Base-by-base conservation (phyloP, 140 eudicot species). In the Ambrosia hybrid region DNA sequence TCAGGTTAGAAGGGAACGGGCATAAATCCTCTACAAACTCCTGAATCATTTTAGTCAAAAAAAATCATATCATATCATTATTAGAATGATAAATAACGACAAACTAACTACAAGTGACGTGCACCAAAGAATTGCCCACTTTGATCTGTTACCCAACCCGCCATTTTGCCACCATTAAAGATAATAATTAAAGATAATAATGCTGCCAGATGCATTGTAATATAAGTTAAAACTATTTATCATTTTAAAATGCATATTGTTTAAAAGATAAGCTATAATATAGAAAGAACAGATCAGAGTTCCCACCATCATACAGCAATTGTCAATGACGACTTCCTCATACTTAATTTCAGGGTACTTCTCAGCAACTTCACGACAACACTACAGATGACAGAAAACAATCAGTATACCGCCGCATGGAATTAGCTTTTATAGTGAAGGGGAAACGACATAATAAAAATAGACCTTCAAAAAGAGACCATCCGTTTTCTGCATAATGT, bases 301-400 rank as follows among this genome's bases (percentile, higher is more conserved):
- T 36, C 76, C 26, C 83, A 93, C 98, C 98, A 93, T 93, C 98
- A 93, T 93, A 73, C 97, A 90, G 78, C 97, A 87, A 67, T 93
- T 93, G 88, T 93, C 98, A 67, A 93, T 93, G 37, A 93, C 89
- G 45, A 93, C 98, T 86, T 93, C 98, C 82, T 93, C 98, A 57
- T 93, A 93, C 82, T 51, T 77, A 6, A 93, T 90, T 65, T 93
- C 97, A 57, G 98, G 98, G 77, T 90, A 90, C 81, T 90, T 93
- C 85, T 85, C 97, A 30, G 98, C 96, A 63, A 93, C 97, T 84
- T 93, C 98, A 30, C 96, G 91, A 76, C 98, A 93, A 76, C 98
- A 93, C 98, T 93, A 85, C 73, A 78, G 43, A 61, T 36, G 14
- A 7, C 34, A 41, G 21, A 45, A 55, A 48, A 72, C 48, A 34